Base-by-base conservation (phyloP, 2,329 filamentous ascomycete species). In the Sphaerulina musiva region DNA sequence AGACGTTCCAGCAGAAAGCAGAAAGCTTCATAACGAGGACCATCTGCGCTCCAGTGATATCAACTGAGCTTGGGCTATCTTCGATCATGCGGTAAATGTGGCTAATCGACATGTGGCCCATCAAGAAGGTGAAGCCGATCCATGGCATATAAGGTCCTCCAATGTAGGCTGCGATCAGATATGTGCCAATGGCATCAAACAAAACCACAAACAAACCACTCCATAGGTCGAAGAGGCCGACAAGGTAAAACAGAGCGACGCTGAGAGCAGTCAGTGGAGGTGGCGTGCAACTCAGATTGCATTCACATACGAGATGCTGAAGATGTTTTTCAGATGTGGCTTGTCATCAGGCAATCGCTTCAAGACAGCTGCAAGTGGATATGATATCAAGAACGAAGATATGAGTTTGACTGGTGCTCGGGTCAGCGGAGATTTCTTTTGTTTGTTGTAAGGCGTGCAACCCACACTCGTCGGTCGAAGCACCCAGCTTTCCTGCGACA, bases 1-100 rank as follows among this genome's bases (percentile, higher is more conserved):
- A 90, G 7, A 97, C 85, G 68, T 97, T 97, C 93, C 93, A 98
- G 74, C 89, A 95, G 68, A 98, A 98, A 4, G 92, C 87, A 20
- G 85, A 89, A 36, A 98, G 82, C 69, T 98, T 98, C 89, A 98
- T 98, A 59, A 97, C 85, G 63, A 97, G 74, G 34, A 98, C 93
- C 93, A 98, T 98, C 72, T 98, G 93, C 1, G 92, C 90, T 57
- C 80, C 91, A 0, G 92, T 96, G 62, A 98, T 91, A 69, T 98
- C 93, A 55, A 95, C 78, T 1, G 75, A 72, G 39, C 80, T 78
- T 0, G 87, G 81, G 57, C 82, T 78, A 62, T 86, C 78, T 39
- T 80, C 74, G 39, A 84, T 80, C 71, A 95, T 89, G 39, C 95
- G 87, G 54, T 82, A 76, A 58, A 98, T 85, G 70, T 98, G 93